Conservation (phyloP, 768 basidiomycete species). For the Cubamyces sp. region DNA sequence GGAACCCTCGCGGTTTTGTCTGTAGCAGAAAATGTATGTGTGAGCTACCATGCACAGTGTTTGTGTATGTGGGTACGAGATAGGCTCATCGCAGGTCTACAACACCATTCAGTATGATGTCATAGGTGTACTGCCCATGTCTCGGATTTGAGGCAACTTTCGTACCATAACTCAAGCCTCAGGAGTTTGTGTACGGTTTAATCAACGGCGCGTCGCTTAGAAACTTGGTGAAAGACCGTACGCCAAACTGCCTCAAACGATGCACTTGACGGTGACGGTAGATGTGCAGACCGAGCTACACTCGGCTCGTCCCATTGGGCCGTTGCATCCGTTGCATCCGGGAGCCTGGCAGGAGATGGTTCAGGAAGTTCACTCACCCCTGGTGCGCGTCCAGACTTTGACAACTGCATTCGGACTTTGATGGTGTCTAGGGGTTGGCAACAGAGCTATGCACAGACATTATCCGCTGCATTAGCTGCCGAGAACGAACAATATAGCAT, state of each 20-base stretch:
- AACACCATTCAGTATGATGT: no score
- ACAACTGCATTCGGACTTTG: constrained; percentile 99
- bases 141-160: no score
- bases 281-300: no score
- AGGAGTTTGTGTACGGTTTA: no score
- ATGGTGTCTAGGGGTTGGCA: constrained; percentile 98
- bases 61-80: not conserved
- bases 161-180: no score
- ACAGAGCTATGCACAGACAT: constrained; percentile 50
- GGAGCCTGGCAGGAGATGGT: not conserved
- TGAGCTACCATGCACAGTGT: not conserved
- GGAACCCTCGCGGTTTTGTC: constrained; percentile 91
- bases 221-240: no score
- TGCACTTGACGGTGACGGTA: no score
- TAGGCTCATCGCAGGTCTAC: not conserved
- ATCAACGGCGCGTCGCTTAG: no score
- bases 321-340: not conserved
- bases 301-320: no score
- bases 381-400: constrained; percentile 71
- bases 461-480: not conserved
- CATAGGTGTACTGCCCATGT: no score
- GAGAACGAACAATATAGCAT: not conserved
- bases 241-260: no score
- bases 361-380: constrained; percentile 65
- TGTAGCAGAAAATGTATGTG: constrained; percentile 36